phyloP scores from a whole-genome alignment of 2,329 filamentous ascomycete species.

The Neonectria coccinea region DNA sequence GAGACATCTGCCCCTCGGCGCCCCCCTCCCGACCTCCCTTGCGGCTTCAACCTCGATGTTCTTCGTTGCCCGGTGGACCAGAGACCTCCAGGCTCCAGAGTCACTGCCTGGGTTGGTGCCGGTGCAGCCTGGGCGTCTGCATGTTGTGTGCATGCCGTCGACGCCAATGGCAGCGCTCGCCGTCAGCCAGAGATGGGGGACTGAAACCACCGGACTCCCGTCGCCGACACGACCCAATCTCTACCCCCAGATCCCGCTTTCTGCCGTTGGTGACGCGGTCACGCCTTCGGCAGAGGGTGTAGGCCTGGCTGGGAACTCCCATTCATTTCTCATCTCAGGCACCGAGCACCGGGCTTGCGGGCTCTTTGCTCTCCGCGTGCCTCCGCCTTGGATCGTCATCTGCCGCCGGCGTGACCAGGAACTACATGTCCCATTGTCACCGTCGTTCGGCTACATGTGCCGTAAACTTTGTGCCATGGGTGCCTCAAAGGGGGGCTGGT shows the following conservation, averaged over 20 bases:
- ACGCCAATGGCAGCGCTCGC: slow-evolving; percentile 36
- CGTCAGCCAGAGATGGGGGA: slow-evolving; percentile 13
- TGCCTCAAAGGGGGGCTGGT: neutral
- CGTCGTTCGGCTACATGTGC: neutral
- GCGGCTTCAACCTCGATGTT: slow-evolving; percentile 38
- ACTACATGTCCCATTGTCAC: slow-evolving; percentile 5
- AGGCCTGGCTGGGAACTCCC: neutral
- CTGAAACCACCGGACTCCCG: slow-evolving; percentile 14
- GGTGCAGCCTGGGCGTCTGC: slow-evolving; percentile 41
- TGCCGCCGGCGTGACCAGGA: slow-evolving; percentile 1
- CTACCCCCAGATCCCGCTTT: slow-evolving; percentile 1
- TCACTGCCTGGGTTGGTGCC: slow-evolving; percentile 40
- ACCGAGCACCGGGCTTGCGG: slow-evolving; percentile 2
- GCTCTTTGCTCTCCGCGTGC: neutral
- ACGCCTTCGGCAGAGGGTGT: neutral
- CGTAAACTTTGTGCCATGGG: neutral
- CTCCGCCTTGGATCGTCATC: neutral
- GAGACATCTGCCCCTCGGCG: slow-evolving; percentile 31
- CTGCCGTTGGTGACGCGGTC: slow-evolving; percentile 7
- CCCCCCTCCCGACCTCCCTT: slow-evolving; percentile 31
- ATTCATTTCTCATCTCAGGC: neutral
- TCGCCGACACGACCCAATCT: slow-evolving; percentile 8
- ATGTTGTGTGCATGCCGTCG: slow-evolving; percentile 30
- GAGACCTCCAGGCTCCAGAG: slow-evolving; percentile 41
- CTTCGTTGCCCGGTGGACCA: slow-evolving; percentile 38